phyloP scores from a whole-genome alignment of 2,329 filamentous ascomycete species.

The Herpotrichia juniperi region DNA sequence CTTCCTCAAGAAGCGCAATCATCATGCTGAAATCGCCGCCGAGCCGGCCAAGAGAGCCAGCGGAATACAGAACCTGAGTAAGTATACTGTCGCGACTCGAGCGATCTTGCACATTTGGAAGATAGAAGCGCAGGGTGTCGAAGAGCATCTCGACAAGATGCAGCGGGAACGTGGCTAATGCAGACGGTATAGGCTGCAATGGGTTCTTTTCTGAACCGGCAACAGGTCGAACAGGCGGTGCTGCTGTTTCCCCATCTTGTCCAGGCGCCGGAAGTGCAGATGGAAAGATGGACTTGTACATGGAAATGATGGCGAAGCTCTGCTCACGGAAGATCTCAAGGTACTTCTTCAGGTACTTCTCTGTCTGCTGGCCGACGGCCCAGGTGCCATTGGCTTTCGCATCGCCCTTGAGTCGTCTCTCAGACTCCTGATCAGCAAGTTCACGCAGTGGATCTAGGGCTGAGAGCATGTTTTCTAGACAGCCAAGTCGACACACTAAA shows the following conservation, averaged over 20 bases:
- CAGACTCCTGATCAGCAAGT: slow-evolving; percentile 84
- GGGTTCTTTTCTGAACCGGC: slow-evolving; percentile 34
- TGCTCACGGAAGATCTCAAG: slow-evolving; percentile 98
- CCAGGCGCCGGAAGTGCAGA: slow-evolving; percentile 55
- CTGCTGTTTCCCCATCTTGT: slow-evolving; percentile 22
- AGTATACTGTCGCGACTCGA: slow-evolving; percentile 83
- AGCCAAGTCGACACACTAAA: slow-evolving; percentile 82
- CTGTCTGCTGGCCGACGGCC: slow-evolving; percentile 86
- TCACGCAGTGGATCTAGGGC: slow-evolving; percentile 85
- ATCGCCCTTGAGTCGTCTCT: slow-evolving; percentile 46
- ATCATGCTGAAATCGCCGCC: slow-evolving; percentile 94
- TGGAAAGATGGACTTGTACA: slow-evolving; percentile 90
- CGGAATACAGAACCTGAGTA: slow-evolving; percentile 92
- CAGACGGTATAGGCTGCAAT: slow-evolving; percentile 69
- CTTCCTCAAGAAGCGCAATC: slow-evolving; percentile 67
- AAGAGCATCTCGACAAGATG: slow-evolving; percentile 82
- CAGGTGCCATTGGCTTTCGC: slow-evolving; percentile 55
- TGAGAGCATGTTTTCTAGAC: slow-evolving; percentile 77
- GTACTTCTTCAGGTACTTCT: slow-evolving; percentile 91
- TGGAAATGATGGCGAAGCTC: slow-evolving; percentile 92
- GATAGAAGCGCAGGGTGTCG: slow-evolving; percentile 74
- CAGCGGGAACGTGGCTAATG: slow-evolving; percentile 82
- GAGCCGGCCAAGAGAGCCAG: slow-evolving; percentile 84
- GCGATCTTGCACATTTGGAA: slow-evolving; percentile 82
- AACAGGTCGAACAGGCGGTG: slow-evolving; percentile 29